These are phyloP conservation scores for Neurospora africana DNA, from an alignment of 495 filamentous ascomycete genomes.

Conservation along the genomic window DNA sequence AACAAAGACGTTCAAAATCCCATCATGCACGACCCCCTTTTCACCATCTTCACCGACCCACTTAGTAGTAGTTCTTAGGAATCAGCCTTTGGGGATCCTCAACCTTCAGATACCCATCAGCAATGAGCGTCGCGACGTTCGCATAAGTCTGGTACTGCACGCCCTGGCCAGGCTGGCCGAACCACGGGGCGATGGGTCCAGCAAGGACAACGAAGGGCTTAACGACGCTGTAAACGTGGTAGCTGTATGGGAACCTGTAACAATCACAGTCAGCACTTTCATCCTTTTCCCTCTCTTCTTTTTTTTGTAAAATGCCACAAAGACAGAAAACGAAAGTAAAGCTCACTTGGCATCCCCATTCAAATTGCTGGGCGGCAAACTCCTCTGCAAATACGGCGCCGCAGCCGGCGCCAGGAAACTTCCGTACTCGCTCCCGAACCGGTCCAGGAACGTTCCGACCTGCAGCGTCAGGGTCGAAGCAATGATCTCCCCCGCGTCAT, in stretches of 20 bases:
- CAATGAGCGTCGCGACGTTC: conserved; percentile 9
- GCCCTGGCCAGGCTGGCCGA: conserved; percentile 48
- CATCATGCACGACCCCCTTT: neutral
- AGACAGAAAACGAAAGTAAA: neutral
- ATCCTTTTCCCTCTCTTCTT: neutral
- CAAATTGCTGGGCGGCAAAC: conserved; percentile 43
- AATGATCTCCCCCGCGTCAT: conserved; percentile 25
- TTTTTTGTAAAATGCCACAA: no score
- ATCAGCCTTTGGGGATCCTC: conserved; percentile 11
- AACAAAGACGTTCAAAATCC: neutral
- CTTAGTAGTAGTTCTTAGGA: neutral
- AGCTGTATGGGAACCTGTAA: conserved; percentile 39
- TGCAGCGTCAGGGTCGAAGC: conserved; percentile 34
- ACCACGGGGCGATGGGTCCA: conserved; percentile 46
- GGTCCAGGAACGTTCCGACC: conserved; percentile 40
- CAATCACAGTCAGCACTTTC: neutral
- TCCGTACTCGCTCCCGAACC: conserved; percentile 42
- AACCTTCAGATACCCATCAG: conserved; percentile 5
- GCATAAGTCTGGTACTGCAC: conserved; percentile 31
- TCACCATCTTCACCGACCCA: neutral
- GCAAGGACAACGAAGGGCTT: conserved; percentile 31
- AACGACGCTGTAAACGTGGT: conserved; percentile 43
- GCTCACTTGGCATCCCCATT: conserved; percentile 23
- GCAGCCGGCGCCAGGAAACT: conserved; percentile 36
- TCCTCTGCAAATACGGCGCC: conserved; percentile 41